phyloP scores from a whole-genome alignment of 768 basidiomycete species.

The Agrocybe praecox region DNA sequence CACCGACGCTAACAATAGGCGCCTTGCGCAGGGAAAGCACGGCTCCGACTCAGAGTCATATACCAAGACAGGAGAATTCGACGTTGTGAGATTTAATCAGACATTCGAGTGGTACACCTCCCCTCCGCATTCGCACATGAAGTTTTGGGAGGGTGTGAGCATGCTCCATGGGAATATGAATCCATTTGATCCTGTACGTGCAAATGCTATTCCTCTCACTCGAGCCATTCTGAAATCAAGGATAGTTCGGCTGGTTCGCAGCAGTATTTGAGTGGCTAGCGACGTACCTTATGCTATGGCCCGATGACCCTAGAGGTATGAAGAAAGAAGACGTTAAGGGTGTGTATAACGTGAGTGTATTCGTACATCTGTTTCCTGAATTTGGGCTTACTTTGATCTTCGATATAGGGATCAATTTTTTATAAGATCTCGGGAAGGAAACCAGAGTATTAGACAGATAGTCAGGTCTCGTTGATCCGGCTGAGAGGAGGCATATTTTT shows the following conservation, averaged over 20 bases:
- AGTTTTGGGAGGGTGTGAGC: constrained; percentile 36
- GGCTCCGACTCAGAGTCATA: constrained; percentile 43
- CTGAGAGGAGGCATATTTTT: too few relatives aligned
- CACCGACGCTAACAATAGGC: background rate
- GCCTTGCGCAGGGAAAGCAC: constrained; percentile 36
- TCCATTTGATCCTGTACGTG: constrained; percentile 36
- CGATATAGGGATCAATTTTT: constrained; percentile 36
- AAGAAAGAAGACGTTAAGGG: constrained; percentile 41
- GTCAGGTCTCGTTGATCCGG: too few relatives aligned
- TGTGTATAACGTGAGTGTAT: constrained; percentile 37
- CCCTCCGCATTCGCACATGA: constrained; percentile 40
- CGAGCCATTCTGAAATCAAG: background rate
- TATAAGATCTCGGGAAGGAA: constrained; percentile 33
- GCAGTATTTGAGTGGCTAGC: constrained; percentile 43
- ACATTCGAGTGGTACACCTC: constrained; percentile 43
- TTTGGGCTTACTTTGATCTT: background rate
- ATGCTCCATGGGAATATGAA: constrained; percentile 46
- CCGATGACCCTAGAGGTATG: constrained; percentile 33
- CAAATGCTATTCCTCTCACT: background rate
- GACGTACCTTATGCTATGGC: constrained; percentile 41
- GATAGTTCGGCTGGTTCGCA: constrained; percentile 44
- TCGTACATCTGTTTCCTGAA: background rate
- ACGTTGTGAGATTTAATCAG: constrained; percentile 38
- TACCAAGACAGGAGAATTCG: constrained; percentile 40
- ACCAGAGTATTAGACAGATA: constrained; percentile 10